Conservation (phyloP, 352 stramenopile species). For the Globisporangium sylvaticum region DNA sequence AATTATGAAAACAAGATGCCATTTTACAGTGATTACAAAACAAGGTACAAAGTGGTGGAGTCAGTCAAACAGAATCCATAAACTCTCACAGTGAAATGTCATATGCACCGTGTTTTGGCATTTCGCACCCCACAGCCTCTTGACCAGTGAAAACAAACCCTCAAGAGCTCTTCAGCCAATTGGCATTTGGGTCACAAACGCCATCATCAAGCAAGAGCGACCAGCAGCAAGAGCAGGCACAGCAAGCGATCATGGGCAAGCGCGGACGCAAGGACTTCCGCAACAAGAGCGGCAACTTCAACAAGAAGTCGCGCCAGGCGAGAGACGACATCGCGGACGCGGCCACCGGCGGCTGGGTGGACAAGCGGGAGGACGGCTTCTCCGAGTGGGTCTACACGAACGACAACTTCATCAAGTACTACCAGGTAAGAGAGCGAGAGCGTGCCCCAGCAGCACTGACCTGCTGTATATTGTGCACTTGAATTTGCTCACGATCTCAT, state of each 20-base stretch:
- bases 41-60: not conserved
- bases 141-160: constrained; percentile 19
- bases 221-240: constrained; percentile 2
- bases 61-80: not conserved
- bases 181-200: constrained; percentile 8
- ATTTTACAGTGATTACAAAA: not conserved
- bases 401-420: constrained; percentile 82
- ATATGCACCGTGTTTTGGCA: constrained; percentile 7
- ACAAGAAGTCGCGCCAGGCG: constrained; percentile 18
- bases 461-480: not conserved
- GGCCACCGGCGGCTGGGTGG: constrained; percentile 22
- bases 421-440: constrained; percentile 45
- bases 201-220: not conserved
- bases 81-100: not conserved
- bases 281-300: constrained; percentile 36
- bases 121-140: constrained; percentile 2
- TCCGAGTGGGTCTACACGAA: constrained; percentile 87
- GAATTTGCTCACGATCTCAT: not conserved
- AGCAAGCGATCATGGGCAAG: constrained; percentile 38
- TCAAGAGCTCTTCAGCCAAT: constrained; percentile 13
- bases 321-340: constrained; percentile 13
- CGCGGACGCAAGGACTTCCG: constrained; percentile 35
- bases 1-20: not conserved
- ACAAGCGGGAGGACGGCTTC: constrained; percentile 76
- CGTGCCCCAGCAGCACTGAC: no score